Evolutionary conservation across 345 rosid genomes (phyloP).

Genomic region (Pelargonium nanum): DNA sequence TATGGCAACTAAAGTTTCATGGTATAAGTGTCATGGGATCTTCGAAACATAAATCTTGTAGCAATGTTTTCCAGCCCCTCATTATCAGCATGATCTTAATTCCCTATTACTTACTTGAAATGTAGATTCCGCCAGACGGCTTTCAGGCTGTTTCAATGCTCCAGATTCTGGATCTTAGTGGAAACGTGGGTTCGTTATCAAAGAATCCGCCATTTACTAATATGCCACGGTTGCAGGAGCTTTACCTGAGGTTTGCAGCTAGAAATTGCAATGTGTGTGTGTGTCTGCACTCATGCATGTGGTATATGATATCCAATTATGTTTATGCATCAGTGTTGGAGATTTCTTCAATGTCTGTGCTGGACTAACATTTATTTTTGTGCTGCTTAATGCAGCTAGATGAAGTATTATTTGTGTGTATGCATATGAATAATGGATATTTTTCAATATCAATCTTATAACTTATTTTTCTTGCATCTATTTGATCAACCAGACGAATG

Average conservation of each 20-base stretch:
- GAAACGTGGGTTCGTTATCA: conserved; percentile 47
- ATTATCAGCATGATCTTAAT: conserved; percentile 5
- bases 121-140: conserved; percentile 66
- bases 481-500: conserved; percentile 43
- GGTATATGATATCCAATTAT: not conserved
- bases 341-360: not conserved
- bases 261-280: conserved; percentile 3
- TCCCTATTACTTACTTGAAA: conserved; percentile 13
- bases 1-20: not conserved
- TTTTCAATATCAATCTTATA: not conserved
- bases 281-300: not conserved
- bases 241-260: conserved; percentile 61
- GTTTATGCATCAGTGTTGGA: not conserved
- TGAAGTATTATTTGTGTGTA: not conserved
- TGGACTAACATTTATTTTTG: too few species aligned
- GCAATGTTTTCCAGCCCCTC: not conserved
- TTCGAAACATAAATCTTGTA: not conserved
- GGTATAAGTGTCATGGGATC: not conserved
- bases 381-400: too few species aligned
- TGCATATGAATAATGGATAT: not conserved
- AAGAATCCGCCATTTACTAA: conserved; percentile 51
- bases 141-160: conserved; percentile 59
- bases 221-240: conserved; percentile 66
- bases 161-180: conserved; percentile 73
- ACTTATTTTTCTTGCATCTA: not conserved